Conservation (phyloP, 1,284 basidiomycete genomes). For the Cryptococcus maquisensis region DNA sequence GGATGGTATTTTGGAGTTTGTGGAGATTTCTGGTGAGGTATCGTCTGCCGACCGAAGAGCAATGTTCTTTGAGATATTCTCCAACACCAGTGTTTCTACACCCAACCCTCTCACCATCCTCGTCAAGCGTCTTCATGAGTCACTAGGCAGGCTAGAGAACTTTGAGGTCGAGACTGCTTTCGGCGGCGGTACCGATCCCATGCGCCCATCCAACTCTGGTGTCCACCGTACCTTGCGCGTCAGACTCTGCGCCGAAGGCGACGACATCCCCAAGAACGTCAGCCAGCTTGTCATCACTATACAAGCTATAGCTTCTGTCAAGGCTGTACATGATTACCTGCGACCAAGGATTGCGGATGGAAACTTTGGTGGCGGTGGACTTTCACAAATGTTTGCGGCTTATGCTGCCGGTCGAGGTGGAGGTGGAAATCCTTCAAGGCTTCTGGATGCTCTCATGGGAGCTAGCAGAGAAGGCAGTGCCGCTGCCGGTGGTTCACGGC, state of each 20-base stretch:
- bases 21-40: constrained; percentile 60
- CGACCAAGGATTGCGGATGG: constrained; percentile 81
- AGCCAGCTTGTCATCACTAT: constrained; percentile 91
- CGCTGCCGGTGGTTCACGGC: constrained; percentile 14
- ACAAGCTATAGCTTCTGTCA: constrained; percentile 93
- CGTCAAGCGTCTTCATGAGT: constrained; percentile 91
- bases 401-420: constrained; percentile 57
- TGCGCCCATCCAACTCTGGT: constrained; percentile 20
- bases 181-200: constrained; percentile 28
- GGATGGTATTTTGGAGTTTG: constrained; percentile 77
- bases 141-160: constrained; percentile 84
- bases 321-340: constrained; percentile 89
- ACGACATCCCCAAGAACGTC: constrained; percentile 76
- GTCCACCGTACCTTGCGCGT: constrained; percentile 58
- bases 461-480: constrained; percentile 7
- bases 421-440: constrained; percentile 51
- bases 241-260: constrained; percentile 75
- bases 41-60: constrained; percentile 57
- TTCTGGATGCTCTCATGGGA: constrained; percentile 51
- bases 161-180: constrained; percentile 84
- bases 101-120: constrained; percentile 68
- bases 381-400: constrained; percentile 87
- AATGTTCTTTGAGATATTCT: constrained; percentile 69
- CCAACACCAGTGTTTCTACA: constrained; percentile 54
- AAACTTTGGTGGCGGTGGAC: constrained; percentile 52